Evolutionary conservation across 2,329 filamentous ascomycete species (phyloP), one percentile per base, ranked within the genome.

Genomic region (Stemphylium vesicarium): DNA sequence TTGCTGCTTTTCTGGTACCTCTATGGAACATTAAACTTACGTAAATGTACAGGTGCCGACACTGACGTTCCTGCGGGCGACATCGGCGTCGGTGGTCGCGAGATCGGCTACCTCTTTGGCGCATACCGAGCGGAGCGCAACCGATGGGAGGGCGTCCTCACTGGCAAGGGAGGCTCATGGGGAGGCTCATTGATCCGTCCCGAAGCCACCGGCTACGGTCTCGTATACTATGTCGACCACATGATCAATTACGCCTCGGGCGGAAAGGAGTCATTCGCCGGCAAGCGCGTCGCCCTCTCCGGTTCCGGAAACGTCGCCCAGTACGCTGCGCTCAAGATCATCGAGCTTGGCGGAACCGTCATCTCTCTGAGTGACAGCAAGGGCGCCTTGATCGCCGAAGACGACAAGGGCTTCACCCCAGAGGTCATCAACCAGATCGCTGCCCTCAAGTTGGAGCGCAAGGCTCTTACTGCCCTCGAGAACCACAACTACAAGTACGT

Each of bases 271-370:
- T 85, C 84, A 65, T 96, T 96, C 82, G 79, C 85, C 61, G 94
- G 92, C 80, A 98, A 98, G 86, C 89, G 88, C 57, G 95, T 98
- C 53, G 91, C 94, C 77, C 89, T 99, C 78, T 97, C 95, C 39
- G 95, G 95, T 62, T 97, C 94, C 56, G 95, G 95, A 66, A 99
- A 99, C 82, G 95, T 98, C 50, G 95, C 95, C 29, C 95, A 98
- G 82, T 98, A 95, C 81, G 94, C 94, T 29, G 95, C 94, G 0
- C 89, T 98, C 68, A 98, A 98, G 83, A 88, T 88, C 75, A 95
- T 98, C 71, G 93, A 98, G 84, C 91, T 98, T 68, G 95, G 95
- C 70, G 95, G 89, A 61, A 94, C 85, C 53, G 91, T 99, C 68
- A 83, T 97, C 73, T 97, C 94, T 37, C 87, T 99, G 53, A 96